Evolutionary conservation across 2,329 filamentous ascomycete species (phyloP), one percentile per base, ranked within the genome.

Genomic region (Tolypocladium amazonense): DNA sequence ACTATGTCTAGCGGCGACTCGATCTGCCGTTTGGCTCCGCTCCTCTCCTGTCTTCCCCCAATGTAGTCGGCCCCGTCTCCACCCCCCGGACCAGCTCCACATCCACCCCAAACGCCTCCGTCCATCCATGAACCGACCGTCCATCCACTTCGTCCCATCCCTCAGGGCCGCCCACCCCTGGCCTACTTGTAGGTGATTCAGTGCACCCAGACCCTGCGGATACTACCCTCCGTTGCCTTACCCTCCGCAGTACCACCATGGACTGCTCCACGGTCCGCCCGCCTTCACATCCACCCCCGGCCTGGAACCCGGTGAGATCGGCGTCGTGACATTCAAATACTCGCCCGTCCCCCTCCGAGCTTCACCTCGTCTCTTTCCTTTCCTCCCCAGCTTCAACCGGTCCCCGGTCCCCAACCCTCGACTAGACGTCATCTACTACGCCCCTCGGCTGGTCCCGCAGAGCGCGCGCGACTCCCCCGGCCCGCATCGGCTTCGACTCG

Each of bases 171-270:
- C 35, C 35, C 35, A 37, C 20, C 50, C 50, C 30, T n/a, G 25
- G 47, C 45, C n/a, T n/a, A n/a, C n/a, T n/a, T n/a, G 15, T 33
- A n/a, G 18, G 50, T 23, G 50, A 23, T 35, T n/a, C 18, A 35
- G 30, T n/a, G 50, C 9, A 25, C 12, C 33, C 37, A 30, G 56
- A 45, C 56, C 58, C 59, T 57, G 58, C 62, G 56, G 57, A 63
- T 63, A 61, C 62, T 59, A 62, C 58, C 62, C 61, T 61, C 47
- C 45, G 39, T 59, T 37, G 53, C 23, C 33, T 15, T 25, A 4
- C 37, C 37, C 47, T 20, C 45, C 45, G 47, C 30, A 30, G 47
- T 52, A 52, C 47, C 47, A 33, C 27, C 47, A 9, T 33, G 18
- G 27, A 20, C 25, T 18, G 47, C 47, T 50, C 47, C 47, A 50